Conservation (phyloP, 148 eudicot species). For the Dysphania ambrosioides region DNA sequence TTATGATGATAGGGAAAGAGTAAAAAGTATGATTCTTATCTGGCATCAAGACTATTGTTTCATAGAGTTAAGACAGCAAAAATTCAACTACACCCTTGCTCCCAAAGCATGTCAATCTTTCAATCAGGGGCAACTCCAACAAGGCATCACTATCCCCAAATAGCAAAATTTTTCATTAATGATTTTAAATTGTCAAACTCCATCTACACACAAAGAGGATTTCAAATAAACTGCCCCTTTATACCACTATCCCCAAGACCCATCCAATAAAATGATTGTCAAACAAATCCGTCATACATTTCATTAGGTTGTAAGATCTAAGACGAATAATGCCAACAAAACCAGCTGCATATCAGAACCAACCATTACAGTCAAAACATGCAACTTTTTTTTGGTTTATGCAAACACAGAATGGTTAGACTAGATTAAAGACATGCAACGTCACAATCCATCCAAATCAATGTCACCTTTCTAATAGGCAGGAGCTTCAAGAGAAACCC, state of each 20-base stretch:
- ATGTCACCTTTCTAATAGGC: not conserved
- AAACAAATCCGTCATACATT: not conserved
- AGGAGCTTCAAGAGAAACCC: not conserved
- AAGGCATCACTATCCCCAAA: not conserved
- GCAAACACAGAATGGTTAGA: no score
- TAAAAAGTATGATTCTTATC: not conserved
- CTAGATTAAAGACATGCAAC: not conserved
- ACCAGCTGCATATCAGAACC: not conserved
- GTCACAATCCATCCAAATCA: not conserved
- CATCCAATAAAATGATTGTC: not conserved
- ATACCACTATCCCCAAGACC: no score
- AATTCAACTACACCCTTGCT: no score
- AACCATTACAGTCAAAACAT: not conserved
- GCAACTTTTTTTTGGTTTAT: no score
- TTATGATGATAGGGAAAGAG: no score
- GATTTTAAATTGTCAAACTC: not conserved
- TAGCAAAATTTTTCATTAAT: not conserved
- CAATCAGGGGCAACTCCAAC: not conserved
- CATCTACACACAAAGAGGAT: not conserved
- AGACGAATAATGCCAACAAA: not conserved
- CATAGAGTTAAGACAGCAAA: not conserved
- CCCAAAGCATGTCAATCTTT: not conserved
- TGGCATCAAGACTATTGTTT: not conserved
- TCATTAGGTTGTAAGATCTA: not conserved
- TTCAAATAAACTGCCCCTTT: not conserved